Evolutionary conservation across 108 stramenopile species (phyloP), one percentile per base, ranked within the genome.

Genomic region (Thalassiosira profunda): DNA sequence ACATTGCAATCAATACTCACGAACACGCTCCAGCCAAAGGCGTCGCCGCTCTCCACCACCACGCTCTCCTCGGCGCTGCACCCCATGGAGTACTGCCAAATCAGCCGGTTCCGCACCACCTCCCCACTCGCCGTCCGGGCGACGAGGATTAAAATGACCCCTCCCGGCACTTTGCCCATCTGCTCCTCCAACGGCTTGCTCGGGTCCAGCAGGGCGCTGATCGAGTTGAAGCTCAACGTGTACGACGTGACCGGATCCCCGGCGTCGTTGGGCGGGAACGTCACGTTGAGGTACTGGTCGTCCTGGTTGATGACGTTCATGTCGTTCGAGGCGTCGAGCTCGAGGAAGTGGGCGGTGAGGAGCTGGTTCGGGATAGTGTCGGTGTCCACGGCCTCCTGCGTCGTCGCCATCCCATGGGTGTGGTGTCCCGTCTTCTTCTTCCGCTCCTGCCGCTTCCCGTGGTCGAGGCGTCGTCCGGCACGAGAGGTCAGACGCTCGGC

Each of bases 301-400:
- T 77, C 67, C 52, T 69, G 67, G 14, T 77, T 77, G 62, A 77
- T 77, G 17, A 69, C 69, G 37, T 52, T 63, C 76, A 77, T 77
- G 60, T 64, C 37, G 36, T 61, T 37, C 1, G 76, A 63, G 17
- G 76, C 64, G 29, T 76, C 75, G 36, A 76, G 46, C 49, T 76
- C 75, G 25, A 76, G 52, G 60, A 76, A 76, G 63, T 76, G 75
- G 14, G 75, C 75, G 14, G 75, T 68, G 9, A 76, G 36, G 4
- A 76, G 60, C 15, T 60, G 64, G 2, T 25, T 54, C 21, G 65
- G 65, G 10, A 51, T 37, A 1, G 36, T 12, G 11, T 25, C 18
- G 21, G 43, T 35, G 20, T 1, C 58, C n/a, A n/a, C n/a, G n/a
- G 6, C 42, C 43, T 2, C 26, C 30, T 18, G 18, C 29, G 5